Percentiles rank a stretch among this genome's conserved stretches.
These are phyloP conservation scores for Kwoniella europaea DNA, from an alignment of 768 basidiomycete genomes.

Conservation along the genomic window DNA sequence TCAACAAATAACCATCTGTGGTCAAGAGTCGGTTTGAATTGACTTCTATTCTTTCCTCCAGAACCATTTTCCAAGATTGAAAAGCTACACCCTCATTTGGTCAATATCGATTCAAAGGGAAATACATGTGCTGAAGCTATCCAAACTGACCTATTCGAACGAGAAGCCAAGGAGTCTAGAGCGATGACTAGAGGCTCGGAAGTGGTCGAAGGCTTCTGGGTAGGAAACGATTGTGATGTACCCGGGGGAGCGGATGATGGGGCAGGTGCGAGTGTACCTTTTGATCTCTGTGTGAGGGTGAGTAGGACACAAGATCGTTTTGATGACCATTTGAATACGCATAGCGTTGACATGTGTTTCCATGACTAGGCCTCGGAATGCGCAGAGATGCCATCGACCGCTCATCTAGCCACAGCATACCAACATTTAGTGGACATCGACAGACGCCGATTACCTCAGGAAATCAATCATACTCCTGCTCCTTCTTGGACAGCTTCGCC, in stretches of 20 bases:
- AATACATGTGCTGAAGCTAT: constrained; percentile 21
- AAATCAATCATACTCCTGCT: neutral
- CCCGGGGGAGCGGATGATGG: constrained; percentile 40
- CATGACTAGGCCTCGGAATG: constrained; percentile 36
- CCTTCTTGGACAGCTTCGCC: constrained; percentile 40
- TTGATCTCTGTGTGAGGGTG: constrained; percentile 45
- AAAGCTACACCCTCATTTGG: constrained; percentile 42
- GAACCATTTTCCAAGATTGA: constrained; percentile 57
- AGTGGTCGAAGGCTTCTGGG: constrained; percentile 55
- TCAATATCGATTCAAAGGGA: constrained; percentile 48
- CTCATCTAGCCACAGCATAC: constrained; percentile 23
- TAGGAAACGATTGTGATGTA: constrained; percentile 52
- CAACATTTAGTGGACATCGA: constrained; percentile 40
- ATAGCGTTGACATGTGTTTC: neutral
- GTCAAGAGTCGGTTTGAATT: neutral
- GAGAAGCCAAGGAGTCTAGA: constrained; percentile 46
- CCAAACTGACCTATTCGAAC: constrained; percentile 53
- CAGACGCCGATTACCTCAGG: constrained; percentile 15
- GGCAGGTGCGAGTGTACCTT: constrained; percentile 24
- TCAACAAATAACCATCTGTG: neutral
- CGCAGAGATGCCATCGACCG: constrained; percentile 40
- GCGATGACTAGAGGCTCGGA: constrained; percentile 51
- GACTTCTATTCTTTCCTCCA: constrained; percentile 3
- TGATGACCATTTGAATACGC: neutral
- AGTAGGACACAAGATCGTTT: constrained; percentile 4